Conservation (phyloP, 371 early-diverging fungal genomes). For the Lichtheimia corymbifera region DNA sequence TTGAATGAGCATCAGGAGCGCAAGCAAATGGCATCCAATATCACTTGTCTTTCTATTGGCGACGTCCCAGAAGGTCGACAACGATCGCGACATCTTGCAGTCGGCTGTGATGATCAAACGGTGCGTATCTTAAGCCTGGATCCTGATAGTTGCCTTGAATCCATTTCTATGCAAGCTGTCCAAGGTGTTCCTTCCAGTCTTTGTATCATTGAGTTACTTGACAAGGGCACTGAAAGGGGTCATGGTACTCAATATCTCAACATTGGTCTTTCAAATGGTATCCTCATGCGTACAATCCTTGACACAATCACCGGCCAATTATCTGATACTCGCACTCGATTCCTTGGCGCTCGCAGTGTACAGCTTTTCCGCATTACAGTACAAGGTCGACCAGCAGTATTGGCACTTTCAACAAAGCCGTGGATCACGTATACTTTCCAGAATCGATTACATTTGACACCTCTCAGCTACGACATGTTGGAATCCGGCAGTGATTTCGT, state of each 20-base stretch:
- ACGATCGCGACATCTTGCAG: constrained; percentile 82
- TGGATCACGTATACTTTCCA: constrained; percentile 91
- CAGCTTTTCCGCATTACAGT: constrained; percentile 72
- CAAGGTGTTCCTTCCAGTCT: constrained; percentile 59
- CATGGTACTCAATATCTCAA: constrained; percentile 80
- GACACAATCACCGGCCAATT: constrained; percentile 84
- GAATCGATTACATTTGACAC: constrained; percentile 56
- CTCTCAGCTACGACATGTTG: constrained; percentile 74
- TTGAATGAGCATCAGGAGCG: constrained; percentile 88
- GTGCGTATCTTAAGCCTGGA: constrained; percentile 89
- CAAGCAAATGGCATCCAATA: constrained; percentile 69
- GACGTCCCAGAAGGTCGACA: constrained; percentile 82
- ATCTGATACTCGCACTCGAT: constrained; percentile 85
- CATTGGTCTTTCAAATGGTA: constrained; percentile 91
- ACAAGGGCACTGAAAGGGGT: constrained; percentile 57
- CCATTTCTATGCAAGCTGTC: constrained; percentile 80
- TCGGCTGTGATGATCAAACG: constrained; percentile 92
- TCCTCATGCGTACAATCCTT: constrained; percentile 84
- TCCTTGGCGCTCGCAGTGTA: constrained; percentile 86
- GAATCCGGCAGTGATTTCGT: constrained; percentile 85
- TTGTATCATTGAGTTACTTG: constrained; percentile 77
- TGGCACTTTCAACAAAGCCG: constrained; percentile 86
- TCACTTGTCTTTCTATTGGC: constrained; percentile 79
- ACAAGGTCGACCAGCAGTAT: constrained; percentile 71
- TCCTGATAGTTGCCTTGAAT: constrained; percentile 75